Base-by-base conservation (phyloP, 179 eudicot genomes). In the Amaranthus tricolor region DNA sequence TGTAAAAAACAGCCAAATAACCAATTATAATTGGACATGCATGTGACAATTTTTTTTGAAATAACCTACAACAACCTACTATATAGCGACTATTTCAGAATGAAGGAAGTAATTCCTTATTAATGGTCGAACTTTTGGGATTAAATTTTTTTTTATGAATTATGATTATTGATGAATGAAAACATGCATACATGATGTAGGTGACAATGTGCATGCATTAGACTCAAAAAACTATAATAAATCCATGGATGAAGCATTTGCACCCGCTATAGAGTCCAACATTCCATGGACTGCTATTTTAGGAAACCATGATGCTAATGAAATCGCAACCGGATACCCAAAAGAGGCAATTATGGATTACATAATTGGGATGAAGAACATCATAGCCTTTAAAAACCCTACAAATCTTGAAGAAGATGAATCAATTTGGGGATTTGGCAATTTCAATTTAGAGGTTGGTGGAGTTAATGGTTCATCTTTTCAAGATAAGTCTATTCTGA, bases 221-320 rank as follows among this genome's bases (percentile, higher is more conserved):
- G 71, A 48, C 5, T 15, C 31, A 3, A 9, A 67, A 12, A 51
- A 67, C 56, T 67, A 67, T 10, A 67, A 67, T 8, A 48, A 56
- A 51, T 67, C 71, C 1, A 67, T 67, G 71, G 71, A 67, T 48
- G 43, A 48, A 48, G 71, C 20, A 50, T 67, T 67, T 67, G 56
- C 54, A 51, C 56, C 71, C 10, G 71, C 71, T 17, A 67, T 67
- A 7, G 71, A 67, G 44, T 67, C 71, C 0, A 67, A 67, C 57
- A 67, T 67, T 2, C 71, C 71, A 67, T 67, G 71, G 71, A 21
- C 44, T 16, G 68, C 68, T 24, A 44, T 63, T 0, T 50, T 63
- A 7, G 68, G 68, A 1, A 63, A 63, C 21, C 68, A 63, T 44
- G 68, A 63, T 8, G 68, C 45, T 1, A 63, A 63, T 63, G 13